Base-by-base conservation (phyloP, 1,284 basidiomycete genomes). In the Marasmius oreades region DNA sequence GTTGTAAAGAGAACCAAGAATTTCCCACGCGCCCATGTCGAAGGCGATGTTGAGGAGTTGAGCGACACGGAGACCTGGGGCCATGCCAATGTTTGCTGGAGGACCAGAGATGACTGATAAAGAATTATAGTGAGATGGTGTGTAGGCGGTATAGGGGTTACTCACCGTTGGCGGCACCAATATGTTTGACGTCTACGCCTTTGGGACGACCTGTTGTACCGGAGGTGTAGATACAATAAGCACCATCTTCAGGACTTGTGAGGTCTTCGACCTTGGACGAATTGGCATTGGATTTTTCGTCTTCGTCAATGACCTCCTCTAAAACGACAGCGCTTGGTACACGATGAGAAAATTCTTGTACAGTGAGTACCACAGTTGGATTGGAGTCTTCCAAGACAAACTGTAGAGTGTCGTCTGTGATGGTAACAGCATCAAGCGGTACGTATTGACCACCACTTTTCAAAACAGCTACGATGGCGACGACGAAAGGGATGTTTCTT, bases 1-100 rank as follows among this genome's bases (percentile, higher is more conserved):
- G 60, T 80, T 80, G 59, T 70, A 71, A 39, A 80, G 63, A 14
- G 75, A 74, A 1, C 78, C 77, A 11, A 81, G 73, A 31, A 76
- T 75, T 63, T 80, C 78, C 78, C 78, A 80, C 14, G 77, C 77
- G 33, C 75, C 76, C 77, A 81, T 80, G 58, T 81, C 78, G 63
- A 79, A 81, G 7, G 77, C 75, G 52, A 80, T 72, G 58, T 80
- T 80, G 31, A 80, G 66, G 14, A 79, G 71, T 59, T 81, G 79
- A 0, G 77, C 73, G n/a, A 81, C 78, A n/a, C 76, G 70, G 36
- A 72, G 66, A 3, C 77, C 77, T 5, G 76, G 76, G 23, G 64
- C 60, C 77, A 80, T 78, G 46, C 74, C 74, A 31, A 79, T 68
- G 58, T 78, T 78, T 7, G 77, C 77, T 18, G 78, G 77, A 22